These are phyloP conservation scores for Furcasterigmium sp. DNA, from an alignment of 2,329 filamentous ascomycete genomes.

Conservation along the genomic window DNA sequence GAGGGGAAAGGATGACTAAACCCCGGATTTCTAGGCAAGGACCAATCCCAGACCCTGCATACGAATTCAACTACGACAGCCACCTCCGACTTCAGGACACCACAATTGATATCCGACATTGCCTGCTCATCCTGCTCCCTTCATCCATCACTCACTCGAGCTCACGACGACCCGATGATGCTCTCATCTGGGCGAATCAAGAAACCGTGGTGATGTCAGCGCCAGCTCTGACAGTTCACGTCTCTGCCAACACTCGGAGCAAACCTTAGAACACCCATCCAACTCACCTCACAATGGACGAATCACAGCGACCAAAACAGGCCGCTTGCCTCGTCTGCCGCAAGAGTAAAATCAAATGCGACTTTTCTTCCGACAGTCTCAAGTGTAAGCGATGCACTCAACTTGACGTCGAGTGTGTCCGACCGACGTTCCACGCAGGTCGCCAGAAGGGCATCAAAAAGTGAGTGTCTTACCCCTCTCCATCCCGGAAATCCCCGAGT, in stretches of 20 bases:
- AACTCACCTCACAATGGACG: slow-evolving; percentile 5
- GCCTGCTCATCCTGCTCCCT: not conserved
- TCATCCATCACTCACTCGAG: not conserved
- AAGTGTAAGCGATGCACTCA: slow-evolving; percentile 59
- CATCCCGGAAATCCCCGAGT: not conserved
- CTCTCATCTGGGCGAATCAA: not conserved
- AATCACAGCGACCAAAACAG: slow-evolving; percentile 19
- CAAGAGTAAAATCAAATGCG: slow-evolving; percentile 64
- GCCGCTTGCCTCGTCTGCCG: slow-evolving; percentile 61
- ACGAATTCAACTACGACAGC: not conserved
- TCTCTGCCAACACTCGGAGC: not conserved
- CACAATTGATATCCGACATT: not conserved
- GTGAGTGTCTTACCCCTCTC: slow-evolving; percentile 34
- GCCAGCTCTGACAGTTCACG: not conserved
- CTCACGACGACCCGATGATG: not conserved
- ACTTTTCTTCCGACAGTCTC: slow-evolving; percentile 44
- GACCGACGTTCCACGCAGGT: slow-evolving; percentile 68
- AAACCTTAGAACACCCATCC: not conserved
- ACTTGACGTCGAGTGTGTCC: slow-evolving; percentile 55
- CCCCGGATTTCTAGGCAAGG: not conserved
- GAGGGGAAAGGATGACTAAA: not conserved
- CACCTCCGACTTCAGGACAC: not conserved
- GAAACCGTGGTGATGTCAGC: not conserved
- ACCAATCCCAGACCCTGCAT: not conserved
- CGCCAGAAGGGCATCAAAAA: slow-evolving; percentile 74